A percentile compares a stretch with the other conserved stretches of the same genome.
Conservation (phyloP, 192 early-diverging fungal genomes). For the Helicostylum pulchrum region DNA sequence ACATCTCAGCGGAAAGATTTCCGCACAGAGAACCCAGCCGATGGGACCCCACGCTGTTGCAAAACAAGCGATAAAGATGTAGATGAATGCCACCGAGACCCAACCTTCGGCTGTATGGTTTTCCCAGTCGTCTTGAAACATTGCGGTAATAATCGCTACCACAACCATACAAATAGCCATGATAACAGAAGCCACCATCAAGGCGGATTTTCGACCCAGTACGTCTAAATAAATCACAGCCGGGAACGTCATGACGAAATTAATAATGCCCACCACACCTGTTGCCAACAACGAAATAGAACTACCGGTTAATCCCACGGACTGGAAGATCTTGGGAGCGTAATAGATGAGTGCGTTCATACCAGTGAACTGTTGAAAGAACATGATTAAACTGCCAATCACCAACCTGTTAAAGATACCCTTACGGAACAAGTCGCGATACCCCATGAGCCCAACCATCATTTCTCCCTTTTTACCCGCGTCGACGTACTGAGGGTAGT, state of each 20-base stretch:
- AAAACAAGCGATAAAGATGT: conserved; percentile 69
- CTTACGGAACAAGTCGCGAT: conserved; percentile 45
- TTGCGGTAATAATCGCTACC: conserved; percentile 40
- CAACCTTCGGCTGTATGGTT: conserved; percentile 22
- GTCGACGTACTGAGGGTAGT: conserved; percentile 25
- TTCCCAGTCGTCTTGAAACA: conserved; percentile 36
- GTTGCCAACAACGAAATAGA: conserved; percentile 50
- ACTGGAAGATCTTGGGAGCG: conserved; percentile 58
- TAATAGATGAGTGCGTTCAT: conserved; percentile 79
- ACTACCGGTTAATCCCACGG: conserved; percentile 46
- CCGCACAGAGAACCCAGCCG: conserved; percentile 64
- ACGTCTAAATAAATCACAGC: conserved; percentile 69
- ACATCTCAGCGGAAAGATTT: conserved; percentile 72
- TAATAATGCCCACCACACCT: conserved; percentile 69
- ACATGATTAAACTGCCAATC: conserved; percentile 53
- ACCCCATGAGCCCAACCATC: conserved; percentile 26
- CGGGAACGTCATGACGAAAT: conserved; percentile 71
- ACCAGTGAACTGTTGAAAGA: conserved; percentile 71
- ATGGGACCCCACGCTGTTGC: conserved; percentile 57
- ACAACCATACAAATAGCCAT: conserved; percentile 26
- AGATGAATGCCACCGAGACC: conserved; percentile 58
- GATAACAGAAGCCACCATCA: conserved; percentile 58
- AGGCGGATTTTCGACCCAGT: conserved; percentile 63
- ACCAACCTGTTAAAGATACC: conserved; percentile 53
- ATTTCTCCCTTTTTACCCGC: conserved; percentile 4